These are phyloP conservation scores for Arthromyces matolae DNA, from an alignment of 768 basidiomycete genomes.

Conservation along the genomic window DNA sequence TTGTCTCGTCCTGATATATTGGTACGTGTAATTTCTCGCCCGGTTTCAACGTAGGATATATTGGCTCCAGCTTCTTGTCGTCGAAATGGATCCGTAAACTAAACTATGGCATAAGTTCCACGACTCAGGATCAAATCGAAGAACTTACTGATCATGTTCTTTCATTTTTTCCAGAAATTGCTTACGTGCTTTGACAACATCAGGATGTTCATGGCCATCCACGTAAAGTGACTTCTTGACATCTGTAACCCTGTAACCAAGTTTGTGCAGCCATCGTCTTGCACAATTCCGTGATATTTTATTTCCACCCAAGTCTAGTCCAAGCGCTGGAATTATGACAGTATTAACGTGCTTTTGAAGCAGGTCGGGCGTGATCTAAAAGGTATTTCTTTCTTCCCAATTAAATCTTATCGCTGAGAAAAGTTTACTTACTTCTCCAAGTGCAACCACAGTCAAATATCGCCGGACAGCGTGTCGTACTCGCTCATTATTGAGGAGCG, in stretches of 20 bases:
- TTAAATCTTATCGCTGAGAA: no score
- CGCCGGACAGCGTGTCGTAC: not conserved
- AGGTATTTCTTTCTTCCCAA: no score
- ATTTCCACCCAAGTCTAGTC: not conserved
- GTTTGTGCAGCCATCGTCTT: slow-evolving; percentile 5
- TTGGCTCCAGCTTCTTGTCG: not conserved
- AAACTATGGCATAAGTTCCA: not conserved
- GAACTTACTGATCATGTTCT: slow-evolving; percentile 6
- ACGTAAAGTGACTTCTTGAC: slow-evolving; percentile 23
- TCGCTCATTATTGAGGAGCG: not conserved
- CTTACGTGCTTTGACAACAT: slow-evolving; percentile 26
- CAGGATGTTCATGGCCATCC: slow-evolving; percentile 26
- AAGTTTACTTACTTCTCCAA: no score
- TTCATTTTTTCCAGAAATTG: slow-evolving; percentile 4
- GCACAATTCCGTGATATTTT: slow-evolving; percentile 3
- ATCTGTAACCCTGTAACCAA: slow-evolving; percentile 3
- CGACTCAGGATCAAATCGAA: not conserved
- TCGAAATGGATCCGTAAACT: not conserved
- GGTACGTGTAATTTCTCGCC: not conserved
- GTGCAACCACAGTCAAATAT: not conserved
- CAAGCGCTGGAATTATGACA: slow-evolving; percentile 5
- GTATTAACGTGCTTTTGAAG: slow-evolving; percentile 6
- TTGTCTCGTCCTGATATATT: slow-evolving; percentile 1
- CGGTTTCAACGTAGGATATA: not conserved
- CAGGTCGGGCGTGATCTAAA: slow-evolving; percentile 1